Evolutionary conservation across 495 filamentous ascomycete species (phyloP), one percentile per base, ranked within the genome.

Genomic region (Aspergillus leporis): DNA sequence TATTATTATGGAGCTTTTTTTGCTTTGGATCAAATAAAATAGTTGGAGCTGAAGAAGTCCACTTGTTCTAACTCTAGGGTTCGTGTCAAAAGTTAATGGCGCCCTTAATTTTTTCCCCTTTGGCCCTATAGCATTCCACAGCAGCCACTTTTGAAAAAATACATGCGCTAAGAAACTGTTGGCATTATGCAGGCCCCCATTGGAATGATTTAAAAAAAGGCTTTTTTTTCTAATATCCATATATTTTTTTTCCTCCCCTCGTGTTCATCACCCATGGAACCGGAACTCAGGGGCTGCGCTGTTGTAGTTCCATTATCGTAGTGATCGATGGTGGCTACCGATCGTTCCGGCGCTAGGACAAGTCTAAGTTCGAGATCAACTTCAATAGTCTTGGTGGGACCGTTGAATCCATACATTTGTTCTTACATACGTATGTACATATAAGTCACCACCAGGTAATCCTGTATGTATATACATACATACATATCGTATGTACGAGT

Each of bases 181-280:
- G 25, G 6, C 6, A 28, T 6, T 36, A 36, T 36, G 34, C 34
- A 36, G 34, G 13, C 34, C 31, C 31, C 10, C 5, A n/a, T n/a
- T 32, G 31, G 31, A 32, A 32, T 10, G 5, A 32, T 32, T 32
- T 10, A 5, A 10, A 32, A 32, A 32, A 32, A 32, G 31, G 10
- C 5, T 45, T 48, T 18, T 30, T 21, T 14, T 46, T 38, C 43
- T 23, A 3, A 28, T 30, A 18, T 45, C 49, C 4, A 31, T 21
- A 41, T 49, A 13, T 41, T 32, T 22, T 19, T 36, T 36, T 14
- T 22, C 40, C 38, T 32, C 54, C 59, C 62, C 62, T 61, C 62
- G 59, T 65, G 62, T 65, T 65, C 59, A 32, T 28, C 25, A 6
- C 25, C 6, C 25, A 28, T 3, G 25, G 6, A 6, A 28, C 25